Base-by-base conservation (phyloP, 2,329 filamentous ascomycete species). In the Ascochyta pisi region DNA sequence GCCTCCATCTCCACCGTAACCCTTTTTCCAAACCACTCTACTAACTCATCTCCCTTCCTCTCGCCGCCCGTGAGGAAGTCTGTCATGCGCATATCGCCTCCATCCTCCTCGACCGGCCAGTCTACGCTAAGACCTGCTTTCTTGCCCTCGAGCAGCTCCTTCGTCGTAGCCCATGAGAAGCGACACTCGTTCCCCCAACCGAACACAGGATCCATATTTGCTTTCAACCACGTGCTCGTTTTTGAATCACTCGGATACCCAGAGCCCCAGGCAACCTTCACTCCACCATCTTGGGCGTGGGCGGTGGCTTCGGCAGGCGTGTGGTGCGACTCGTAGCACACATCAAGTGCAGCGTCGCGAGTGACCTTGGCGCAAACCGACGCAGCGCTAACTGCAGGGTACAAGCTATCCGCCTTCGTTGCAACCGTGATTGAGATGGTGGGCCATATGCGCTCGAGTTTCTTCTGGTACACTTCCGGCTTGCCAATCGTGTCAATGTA, bases 321-420 rank as follows among this genome's bases (percentile, higher is more conserved):
- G 43, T 59, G 58, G 57, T 86, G 82, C 5, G 79, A 77, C 53
- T 84, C 81, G 69, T 90, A 94, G 38, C 94, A 82, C 3, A 89
- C 85, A 69, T 97, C 93, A 23, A 98, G 82, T 5, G 92, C 92
- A 1, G 89, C 90, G 77, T 99, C 95, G 62, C 95, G 83, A 12
- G 95, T 98, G 27, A 99, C 95, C 77, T 99, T 99, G 50, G 95
- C 95, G 75, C 91, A 96, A 3, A 99, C 92, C 60, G 90, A 95
- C 6, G 95, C 94, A 29, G 94, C 95, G 67, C 91, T 96, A 50
- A 98, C 95, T 72, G 89, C 94, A 1, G 95, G 92, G 75, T 94
- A 98, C 44, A 98, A 74, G 57, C 89, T 92, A 74, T 99, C 94
- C 3, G 95, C 94, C 80, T 98, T 98, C 65, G 81, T 83, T 24